Conservation (phyloP, 306 rosid species). For the Dryas drummondii region DNA sequence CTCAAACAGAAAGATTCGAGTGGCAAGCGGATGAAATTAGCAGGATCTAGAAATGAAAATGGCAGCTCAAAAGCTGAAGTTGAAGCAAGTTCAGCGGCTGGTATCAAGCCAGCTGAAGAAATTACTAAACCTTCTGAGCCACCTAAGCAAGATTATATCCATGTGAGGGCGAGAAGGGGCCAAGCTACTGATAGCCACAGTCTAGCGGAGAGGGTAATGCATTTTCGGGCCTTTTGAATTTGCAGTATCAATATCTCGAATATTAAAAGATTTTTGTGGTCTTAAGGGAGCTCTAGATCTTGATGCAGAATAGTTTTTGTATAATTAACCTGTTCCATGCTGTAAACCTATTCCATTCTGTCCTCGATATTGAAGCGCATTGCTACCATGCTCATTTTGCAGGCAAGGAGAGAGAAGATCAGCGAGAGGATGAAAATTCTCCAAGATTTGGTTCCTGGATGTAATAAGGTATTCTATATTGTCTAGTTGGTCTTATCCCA, state of each 20-base stretch:
- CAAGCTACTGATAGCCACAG: constrained; percentile 99
- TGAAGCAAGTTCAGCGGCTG: constrained; percentile 50
- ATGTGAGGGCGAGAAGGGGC: constrained; percentile 96
- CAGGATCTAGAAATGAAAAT: constrained; percentile 37
- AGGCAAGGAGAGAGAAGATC: constrained; percentile 95
- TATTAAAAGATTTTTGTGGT: not conserved
- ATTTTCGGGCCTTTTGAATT: constrained; percentile 3
- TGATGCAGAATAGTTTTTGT: constrained; percentile 9
- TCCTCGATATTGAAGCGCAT: not conserved
- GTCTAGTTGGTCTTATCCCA: constrained; percentile 6
- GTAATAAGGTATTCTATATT: constrained; percentile 64
- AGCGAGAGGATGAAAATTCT: constrained; percentile 91
- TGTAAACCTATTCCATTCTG: no score
- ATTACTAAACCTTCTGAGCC: constrained; percentile 54
- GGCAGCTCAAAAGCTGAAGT: constrained; percentile 38
- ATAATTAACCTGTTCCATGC: no score
- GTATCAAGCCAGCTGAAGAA: constrained; percentile 47
- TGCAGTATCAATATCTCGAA: not conserved
- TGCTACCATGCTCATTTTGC: constrained; percentile 27
- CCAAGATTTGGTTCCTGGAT: constrained; percentile 94
- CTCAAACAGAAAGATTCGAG: constrained; percentile 45
- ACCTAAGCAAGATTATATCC: constrained; percentile 82
- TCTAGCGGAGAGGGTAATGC: constrained; percentile 83
- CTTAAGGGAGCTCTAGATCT: constrained; percentile 1
- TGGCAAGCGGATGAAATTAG: constrained; percentile 54